Evolutionary conservation across 129 eudicot species (phyloP), one percentile per base, ranked within the genome.

Genomic region (Oenanthe sinensis): DNA sequence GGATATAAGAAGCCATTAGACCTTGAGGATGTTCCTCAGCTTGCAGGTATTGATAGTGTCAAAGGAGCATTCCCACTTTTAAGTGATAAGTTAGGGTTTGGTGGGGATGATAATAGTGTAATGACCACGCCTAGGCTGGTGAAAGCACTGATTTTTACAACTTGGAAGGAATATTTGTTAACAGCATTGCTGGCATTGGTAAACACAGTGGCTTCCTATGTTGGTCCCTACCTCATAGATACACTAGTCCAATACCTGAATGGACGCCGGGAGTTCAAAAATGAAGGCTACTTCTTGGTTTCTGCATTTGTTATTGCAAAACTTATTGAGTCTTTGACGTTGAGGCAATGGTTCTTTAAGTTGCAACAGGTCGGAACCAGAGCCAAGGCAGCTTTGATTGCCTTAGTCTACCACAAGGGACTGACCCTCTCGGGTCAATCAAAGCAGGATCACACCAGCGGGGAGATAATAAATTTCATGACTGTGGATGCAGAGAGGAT

Each of bases 401-500:
- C 93, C 26, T 80, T 87, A 80, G 71, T 95, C 79, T 95, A 95
- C 74, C 84, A 89, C 37, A 95, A 95, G 84, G 94, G 96, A 20
- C 83, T 95, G 85, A 91, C 89, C 45, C 81, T 95, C 69, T 91
- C 96, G 0, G 75, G 86, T 44, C 88, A 78, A 74, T 90, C 98
- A 36, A 94, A 84, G 83, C 85, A 87, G 20, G 84, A 89, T 1
- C 85, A 82, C 46, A 88, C 88, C 1, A 81, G 96, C 30, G 96
- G 97, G 20, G 99, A 96, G 77, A 92, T 96, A 76, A 90, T 96
- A 26, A 96, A 96, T 81, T 77, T 92, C 39, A 90, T 96, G 97
- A 81, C 96, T 3, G 91, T 96, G 77, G 99, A 95, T 90, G 99
- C 99, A 1, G 92, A 90, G 79, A 86, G 97, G 75, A 80, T 95